Base-by-base conservation (phyloP, 140 eudicot genomes). In the Stevia rebaudiana region DNA sequence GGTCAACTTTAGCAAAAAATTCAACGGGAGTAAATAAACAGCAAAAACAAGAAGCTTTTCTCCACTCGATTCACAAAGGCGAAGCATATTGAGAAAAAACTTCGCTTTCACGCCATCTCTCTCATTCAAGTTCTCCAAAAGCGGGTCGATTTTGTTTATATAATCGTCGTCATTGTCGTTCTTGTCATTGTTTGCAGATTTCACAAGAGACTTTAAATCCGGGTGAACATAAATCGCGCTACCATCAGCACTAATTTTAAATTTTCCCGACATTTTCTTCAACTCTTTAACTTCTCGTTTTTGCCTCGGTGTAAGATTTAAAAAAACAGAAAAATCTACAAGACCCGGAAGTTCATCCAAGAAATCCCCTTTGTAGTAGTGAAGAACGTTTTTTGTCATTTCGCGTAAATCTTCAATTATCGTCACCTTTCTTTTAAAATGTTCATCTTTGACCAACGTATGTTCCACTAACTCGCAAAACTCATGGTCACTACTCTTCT, bases 11-110 rank as follows among this genome's bases (percentile, higher is more conserved):
- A 82, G 86, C 51, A 91, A 30, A 66, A 91, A 91, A 28, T 81
- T 84, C 46, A 91, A 66, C 0, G 98, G 96, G 61, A 82, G 60
- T 12, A 87, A 77, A 68, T 84, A 91, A 39, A 84, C 89, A 66
- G 91, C 80, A 15, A 91, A 91, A 37, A 91, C 96, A 3, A 91
- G 76, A 50, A 91, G 79, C 70, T 91, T 91, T 70, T 91, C 98
- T 0, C 81, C 83, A 9, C 50, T 59, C 4, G 84, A 61, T 70
- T 87, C 91, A 52, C 98, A 91, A 30, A 91, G 72, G 35, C 76
- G 82, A 17, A 91, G 86, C 31, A 87, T 75, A 65, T 82, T 81
- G 3, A 91, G 84, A 46, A 59, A 87, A 61, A 91, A 91, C 10
- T 79, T 91, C 3, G 84, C 83, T 58, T 91, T 91, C 18, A 74